A percentile compares a stretch with the other conserved stretches of the same genome.
Conservation (phyloP, 1,284 basidiomycete species). For the Puccinia horiana region DNA sequence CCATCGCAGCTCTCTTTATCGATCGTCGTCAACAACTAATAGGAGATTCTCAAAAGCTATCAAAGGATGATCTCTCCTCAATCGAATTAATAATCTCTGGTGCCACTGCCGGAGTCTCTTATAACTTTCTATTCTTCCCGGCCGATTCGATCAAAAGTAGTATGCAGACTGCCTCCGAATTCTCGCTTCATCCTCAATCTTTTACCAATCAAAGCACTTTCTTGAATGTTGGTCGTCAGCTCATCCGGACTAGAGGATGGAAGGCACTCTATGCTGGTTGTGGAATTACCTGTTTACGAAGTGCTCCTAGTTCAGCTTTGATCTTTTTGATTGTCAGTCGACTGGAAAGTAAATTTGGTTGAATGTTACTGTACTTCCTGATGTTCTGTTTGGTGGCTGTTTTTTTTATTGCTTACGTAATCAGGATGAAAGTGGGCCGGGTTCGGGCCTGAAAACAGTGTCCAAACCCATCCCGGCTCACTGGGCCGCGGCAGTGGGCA, state of each 20-base stretch:
- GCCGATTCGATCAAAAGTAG: constrained; percentile 93
- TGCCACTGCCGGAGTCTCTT: constrained; percentile 80
- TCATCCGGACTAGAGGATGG: constrained; percentile 77
- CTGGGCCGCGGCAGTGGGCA: too few relatives aligned
- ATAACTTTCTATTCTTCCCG: constrained; percentile 80
- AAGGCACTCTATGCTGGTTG: constrained; percentile 88
- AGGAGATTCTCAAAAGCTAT: constrained; percentile 52
- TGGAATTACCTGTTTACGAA: constrained; percentile 83
- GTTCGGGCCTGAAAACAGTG: too few relatives aligned
- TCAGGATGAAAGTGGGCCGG: too few relatives aligned
- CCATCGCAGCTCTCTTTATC: constrained; percentile 67
- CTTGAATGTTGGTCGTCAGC: constrained; percentile 69
- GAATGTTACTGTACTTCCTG: not conserved
- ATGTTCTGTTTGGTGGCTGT: not conserved
- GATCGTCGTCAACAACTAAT: constrained; percentile 57
- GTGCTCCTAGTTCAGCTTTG: constrained; percentile 83
- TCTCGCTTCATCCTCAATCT: constrained; percentile 63
- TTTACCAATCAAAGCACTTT: constrained; percentile 64
- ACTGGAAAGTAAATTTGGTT: constrained; percentile 55
- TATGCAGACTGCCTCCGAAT: constrained; percentile 90
- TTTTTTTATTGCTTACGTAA: not conserved
- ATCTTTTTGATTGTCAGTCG: constrained; percentile 76
- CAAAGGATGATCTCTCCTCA: constrained; percentile 66
- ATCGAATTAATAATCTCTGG: constrained; percentile 84
- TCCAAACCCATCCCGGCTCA: too few relatives aligned